A percentile compares a stretch with the other conserved stretches of the same genome.
phyloP scores from a whole-genome alignment of 1,284 basidiomycete species.

The Austroboletus novae-zelandiae region DNA sequence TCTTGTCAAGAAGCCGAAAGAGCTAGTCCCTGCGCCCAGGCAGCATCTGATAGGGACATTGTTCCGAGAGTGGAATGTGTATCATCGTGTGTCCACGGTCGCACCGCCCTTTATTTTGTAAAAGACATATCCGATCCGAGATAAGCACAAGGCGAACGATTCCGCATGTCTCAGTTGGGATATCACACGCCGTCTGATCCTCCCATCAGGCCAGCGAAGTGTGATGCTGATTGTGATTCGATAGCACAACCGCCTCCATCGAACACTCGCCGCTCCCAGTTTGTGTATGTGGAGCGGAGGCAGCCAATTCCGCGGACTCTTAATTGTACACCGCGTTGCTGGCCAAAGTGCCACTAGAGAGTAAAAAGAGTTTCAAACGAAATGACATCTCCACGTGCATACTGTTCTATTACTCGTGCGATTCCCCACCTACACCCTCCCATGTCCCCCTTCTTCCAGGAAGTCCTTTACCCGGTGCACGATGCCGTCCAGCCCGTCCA shows the following conservation, averaged over 20 bases:
- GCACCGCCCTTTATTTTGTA: background rate
- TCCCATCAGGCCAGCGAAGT: conserved; percentile 5
- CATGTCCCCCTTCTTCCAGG: conserved; percentile 64
- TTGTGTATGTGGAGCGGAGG: background rate
- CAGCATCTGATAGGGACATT: conserved; percentile 14
- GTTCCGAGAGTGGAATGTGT: conserved; percentile 5
- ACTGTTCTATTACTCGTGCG: conserved; percentile 18
- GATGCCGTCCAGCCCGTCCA: conserved; percentile 72
- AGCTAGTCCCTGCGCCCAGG: conserved; percentile 9
- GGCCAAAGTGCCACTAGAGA: too few relatives aligned
- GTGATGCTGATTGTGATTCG: background rate
- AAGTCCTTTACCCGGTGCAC: conserved; percentile 67
- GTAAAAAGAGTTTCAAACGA: conserved; percentile 4
- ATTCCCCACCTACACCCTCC: conserved; percentile 44
- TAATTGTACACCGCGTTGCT: background rate
- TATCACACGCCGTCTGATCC: conserved; percentile 7
- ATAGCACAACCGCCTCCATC: conserved; percentile 1
- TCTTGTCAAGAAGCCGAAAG: background rate
- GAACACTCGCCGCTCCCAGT: background rate
- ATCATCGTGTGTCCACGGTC: conserved; percentile 3
- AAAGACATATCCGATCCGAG: conserved; percentile 4
- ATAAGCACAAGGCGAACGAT: background rate
- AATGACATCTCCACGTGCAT: conserved; percentile 10
- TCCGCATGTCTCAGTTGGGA: conserved; percentile 4
- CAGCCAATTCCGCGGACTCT: conserved; percentile 26